Evolutionary conservation across 805 yeast species (phyloP), one percentile per base, ranked within the genome.

Genomic region (Nakazawaea wickerhamii): DNA sequence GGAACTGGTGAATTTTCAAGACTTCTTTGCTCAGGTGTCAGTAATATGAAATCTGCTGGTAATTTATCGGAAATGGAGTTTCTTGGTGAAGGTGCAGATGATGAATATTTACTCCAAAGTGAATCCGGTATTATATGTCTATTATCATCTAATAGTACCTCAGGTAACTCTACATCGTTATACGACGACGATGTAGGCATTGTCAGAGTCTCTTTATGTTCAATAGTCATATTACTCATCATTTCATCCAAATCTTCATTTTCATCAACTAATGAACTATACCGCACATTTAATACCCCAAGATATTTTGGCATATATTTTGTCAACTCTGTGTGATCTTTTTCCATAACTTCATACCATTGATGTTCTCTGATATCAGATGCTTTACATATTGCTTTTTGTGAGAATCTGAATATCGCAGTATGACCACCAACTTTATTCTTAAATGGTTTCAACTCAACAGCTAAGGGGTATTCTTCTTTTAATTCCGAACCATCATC

Each of bases 381-480:
- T 1, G 93, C 93, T 61, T 93, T 93, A 61, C 98, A 93, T 14
- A 93, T 96, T 0, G 97, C 98, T 45, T 86, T 71, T 51, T 81
- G 85, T 4, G 95, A 84, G 58, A 93, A 93, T 50, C 91, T 76
- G 65, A 91, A 93, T 27, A 93, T 89, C 1, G 97, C 97, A 0
- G 97, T 91, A 59, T 93, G 99, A 0, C 99, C 99, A 6, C 99
- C 99, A 18, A 93, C 98, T 57, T 86, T 89, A 58, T 93, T 89
- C 43, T 82, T 81, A 63, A 90, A 91, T 1, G 98, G 98, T 41
- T 86, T 77, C 45, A 91, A 64, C 58, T 91, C 97, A 1, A 90
- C 96, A 1, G 96, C 85, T 23, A 88, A 63, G 3, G 89, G 84
- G 50, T 70, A 84, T 31, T 68, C 41, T 27, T 28, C 32, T 11